Percentiles rank a stretch among this genome's conserved stretches.
These are phyloP conservation scores for Ascosphaera pollenicola DNA, from an alignment of 2,329 filamentous ascomycete genomes.

Conservation along the genomic window DNA sequence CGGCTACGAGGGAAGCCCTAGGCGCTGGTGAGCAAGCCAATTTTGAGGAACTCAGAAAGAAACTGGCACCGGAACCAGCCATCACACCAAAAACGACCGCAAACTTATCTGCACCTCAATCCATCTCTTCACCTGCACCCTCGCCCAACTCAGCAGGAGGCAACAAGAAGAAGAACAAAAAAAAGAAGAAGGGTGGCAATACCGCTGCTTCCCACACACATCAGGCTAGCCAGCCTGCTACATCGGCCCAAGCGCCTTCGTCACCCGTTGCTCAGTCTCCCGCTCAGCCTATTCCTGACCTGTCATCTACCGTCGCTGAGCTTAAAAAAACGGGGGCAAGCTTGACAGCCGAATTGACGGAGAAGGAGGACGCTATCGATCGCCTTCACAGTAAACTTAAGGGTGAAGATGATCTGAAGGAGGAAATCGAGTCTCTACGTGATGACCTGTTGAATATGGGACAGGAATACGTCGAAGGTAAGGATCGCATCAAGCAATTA, in stretches of 20 bases:
- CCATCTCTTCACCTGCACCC: neutral
- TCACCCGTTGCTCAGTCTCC: neutral
- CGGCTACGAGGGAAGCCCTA: conserved; percentile 13
- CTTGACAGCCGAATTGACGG: conserved; percentile 15
- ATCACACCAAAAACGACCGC: neutral
- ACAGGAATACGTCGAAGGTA: conserved; percentile 63
- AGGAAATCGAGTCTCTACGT: conserved; percentile 67
- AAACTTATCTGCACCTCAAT: neutral
- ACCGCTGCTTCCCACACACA: conserved; percentile 14
- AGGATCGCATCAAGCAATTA: conserved; percentile 50
- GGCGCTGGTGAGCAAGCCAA: conserved; percentile 13
- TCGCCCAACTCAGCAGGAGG: conserved; percentile 9
- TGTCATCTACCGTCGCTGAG: conserved; percentile 4
- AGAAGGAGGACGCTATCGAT: conserved; percentile 53
- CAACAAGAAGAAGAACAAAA: conserved; percentile 67
- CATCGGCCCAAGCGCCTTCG: conserved; percentile 1
- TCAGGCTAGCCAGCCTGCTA: neutral
- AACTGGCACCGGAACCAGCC: conserved; percentile 7
- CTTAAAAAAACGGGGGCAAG: conserved; percentile 16
- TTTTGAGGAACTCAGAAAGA: conserved; percentile 15
- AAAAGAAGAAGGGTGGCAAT: conserved; percentile 59
- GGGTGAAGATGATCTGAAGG: conserved; percentile 53
- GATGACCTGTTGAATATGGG: conserved; percentile 63
- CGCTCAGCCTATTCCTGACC: conserved; percentile 2
- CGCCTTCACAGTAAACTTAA: conserved; percentile 47